Evolutionary conservation across 1,284 basidiomycete genomes (phyloP), one percentile per base, ranked within the genome.

Genomic region (Pulchroboletus neoregius): DNA sequence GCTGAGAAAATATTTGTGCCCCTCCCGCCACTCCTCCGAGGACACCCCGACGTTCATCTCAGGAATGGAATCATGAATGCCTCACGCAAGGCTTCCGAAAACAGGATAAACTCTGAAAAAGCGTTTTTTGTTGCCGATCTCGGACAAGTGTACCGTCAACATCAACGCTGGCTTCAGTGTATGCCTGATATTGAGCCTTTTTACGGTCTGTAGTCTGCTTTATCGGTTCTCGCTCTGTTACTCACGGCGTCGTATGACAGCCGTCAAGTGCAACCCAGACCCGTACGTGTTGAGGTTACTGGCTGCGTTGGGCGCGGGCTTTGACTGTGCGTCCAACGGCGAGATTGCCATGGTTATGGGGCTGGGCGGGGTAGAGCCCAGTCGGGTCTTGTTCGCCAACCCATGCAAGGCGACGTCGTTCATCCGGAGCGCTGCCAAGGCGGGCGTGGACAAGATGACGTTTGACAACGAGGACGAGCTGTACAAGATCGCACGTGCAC

Each of bases 401-500:
- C 96, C 96, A 0, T 99, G 95, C 85, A 99, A 99, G 73, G 92
- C 95, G 1, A 78, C 82, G 7, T 95, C 92, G 7, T 97, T 96
- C 70, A 81, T 99, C 56, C 89, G 93, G 48, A 82, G 84, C 56
- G 91, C 96, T 11, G 82, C 83, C 30, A 80, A 78, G 54, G 69
- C 76, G 23, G 86, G 87, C 20, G 93, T 99, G 39, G 80, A 91
- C 60, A 84, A 83, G 71, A 97, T 97, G 91, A 98, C 95, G 0
- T 99, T 99, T 63, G 96, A 99, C 73, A 99, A 99, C 69, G 80
- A 80, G 42, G 96, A 99, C 70, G 96, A 99, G 68, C 75, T 99
- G n/a, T 78, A 91, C 80, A 99, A 99, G 73, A 83, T 99, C 56
- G 84, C 90, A 38, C 84, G 87, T 38, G 75, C 79, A 15, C 85